A percentile compares a stretch with the other conserved stretches of the same genome.
phyloP scores from a whole-genome alignment of 495 filamentous ascomycete species.

The Friedmanniomyces endolithicus region DNA sequence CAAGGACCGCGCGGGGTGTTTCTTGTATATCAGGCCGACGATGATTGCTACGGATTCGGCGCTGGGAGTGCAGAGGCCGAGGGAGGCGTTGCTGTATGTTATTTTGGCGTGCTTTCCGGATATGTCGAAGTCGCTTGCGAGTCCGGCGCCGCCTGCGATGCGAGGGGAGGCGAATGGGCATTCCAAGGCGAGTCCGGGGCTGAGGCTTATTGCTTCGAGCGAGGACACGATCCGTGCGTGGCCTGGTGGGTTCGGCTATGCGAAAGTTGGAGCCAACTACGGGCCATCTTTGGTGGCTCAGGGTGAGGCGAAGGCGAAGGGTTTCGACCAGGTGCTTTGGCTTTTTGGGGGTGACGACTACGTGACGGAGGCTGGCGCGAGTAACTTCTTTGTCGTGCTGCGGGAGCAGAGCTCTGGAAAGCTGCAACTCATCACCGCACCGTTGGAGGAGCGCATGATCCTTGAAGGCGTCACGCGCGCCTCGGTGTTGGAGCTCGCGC shows the following conservation, averaged over 20 bases:
- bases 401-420: slow-evolving; percentile 49
- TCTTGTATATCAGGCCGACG: slow-evolving; percentile 67
- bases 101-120: slow-evolving; percentile 62
- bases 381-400: slow-evolving; percentile 86
- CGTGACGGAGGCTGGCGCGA: slow-evolving; percentile 85
- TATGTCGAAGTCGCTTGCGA: slow-evolving; percentile 39
- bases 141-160: slow-evolving; percentile 16
- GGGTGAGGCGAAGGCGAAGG: slow-evolving; percentile 51
- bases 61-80: slow-evolving; percentile 69
- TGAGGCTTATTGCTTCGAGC: slow-evolving; percentile 64
- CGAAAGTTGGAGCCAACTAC: slow-evolving; percentile 89
- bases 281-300: slow-evolving; percentile 69
- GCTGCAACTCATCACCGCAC: slow-evolving; percentile 68
- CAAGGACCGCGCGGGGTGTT: slow-evolving; percentile 47
- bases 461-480: slow-evolving; percentile 72
- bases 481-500: slow-evolving; percentile 62
- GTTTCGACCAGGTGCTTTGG: slow-evolving; percentile 88
- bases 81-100: slow-evolving; percentile 74
- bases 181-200: slow-evolving; percentile 2
- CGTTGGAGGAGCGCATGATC: slow-evolving; percentile 68
- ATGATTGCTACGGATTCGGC: slow-evolving; percentile 70
- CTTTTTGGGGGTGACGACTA: slow-evolving; percentile 60
- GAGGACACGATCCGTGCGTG: slow-evolving; percentile 77
- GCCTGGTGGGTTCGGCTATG: slow-evolving; percentile 84
- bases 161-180: slow-evolving; percentile 9